Conservation (phyloP, 2,329 filamentous ascomycete species). For the Apiospora hydei region DNA sequence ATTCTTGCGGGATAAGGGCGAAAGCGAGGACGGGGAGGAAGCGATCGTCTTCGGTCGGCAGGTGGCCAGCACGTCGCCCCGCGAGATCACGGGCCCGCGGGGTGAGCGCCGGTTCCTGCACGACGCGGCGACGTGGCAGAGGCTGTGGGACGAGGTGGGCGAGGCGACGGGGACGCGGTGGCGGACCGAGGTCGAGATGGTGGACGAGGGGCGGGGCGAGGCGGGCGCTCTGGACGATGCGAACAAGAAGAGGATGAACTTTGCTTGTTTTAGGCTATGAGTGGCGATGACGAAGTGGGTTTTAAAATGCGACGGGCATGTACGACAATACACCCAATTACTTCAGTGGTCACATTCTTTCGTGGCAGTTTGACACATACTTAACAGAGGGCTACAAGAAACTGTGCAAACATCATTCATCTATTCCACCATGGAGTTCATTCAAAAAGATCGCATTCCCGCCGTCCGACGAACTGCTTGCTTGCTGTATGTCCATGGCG, state of each 20-base stretch:
- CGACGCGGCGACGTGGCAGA: conserved; percentile 57
- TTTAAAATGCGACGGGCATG: neutral
- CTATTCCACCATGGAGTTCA: no score
- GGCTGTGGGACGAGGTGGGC: conserved; percentile 62
- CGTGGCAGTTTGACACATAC: no score
- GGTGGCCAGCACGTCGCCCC: conserved; percentile 48
- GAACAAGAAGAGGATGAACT: neutral
- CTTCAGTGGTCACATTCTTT: no score
- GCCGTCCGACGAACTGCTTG: no score
- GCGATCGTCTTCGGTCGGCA: conserved; percentile 61
- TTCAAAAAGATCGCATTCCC: no score
- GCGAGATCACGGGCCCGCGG: conserved; percentile 48
- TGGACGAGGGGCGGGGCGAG: neutral
- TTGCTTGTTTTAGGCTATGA: neutral
- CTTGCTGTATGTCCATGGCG: no score
- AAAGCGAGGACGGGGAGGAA: conserved; percentile 46
- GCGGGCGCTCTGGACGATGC: neutral
- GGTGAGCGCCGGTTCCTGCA: conserved; percentile 52
- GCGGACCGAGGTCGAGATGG: conserved; percentile 51
- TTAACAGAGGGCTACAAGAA: no score
- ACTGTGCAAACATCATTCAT: no score
- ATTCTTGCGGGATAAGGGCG: conserved; percentile 53
- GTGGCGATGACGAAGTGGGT: neutral
- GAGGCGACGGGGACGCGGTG: conserved; percentile 56
- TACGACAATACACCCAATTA: no score